A percentile compares a stretch with the other conserved stretches of the same genome.
Conservation (phyloP, 1,284 basidiomycete species). For the Boletus mariae region DNA sequence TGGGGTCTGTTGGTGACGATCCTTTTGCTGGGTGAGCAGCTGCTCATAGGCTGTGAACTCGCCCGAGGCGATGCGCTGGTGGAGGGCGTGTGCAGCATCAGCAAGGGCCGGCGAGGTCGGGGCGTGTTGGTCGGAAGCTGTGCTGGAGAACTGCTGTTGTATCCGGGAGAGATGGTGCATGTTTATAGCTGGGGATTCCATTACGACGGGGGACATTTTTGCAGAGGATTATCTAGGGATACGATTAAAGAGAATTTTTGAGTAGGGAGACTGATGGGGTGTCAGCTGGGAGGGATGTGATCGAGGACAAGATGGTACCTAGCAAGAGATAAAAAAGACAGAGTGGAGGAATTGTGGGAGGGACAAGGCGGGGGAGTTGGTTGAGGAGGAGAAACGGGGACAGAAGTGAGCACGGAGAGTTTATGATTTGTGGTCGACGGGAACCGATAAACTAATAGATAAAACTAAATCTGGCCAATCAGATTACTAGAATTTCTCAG, state of each 20-base stretch:
- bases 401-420: slow-evolving; percentile 22
- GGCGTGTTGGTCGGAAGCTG: slow-evolving; percentile 27
- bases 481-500: slow-evolving; percentile 33
- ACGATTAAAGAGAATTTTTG: slow-evolving; percentile 28
- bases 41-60: slow-evolving; percentile 33
- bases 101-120: slow-evolving; percentile 31
- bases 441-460: slow-evolving; percentile 38
- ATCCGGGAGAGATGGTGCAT: slow-evolving; percentile 45
- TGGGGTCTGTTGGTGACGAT: slow-evolving; percentile 21
- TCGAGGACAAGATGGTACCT: neutral
- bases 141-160: slow-evolving; percentile 36
- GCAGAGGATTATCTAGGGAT: slow-evolving; percentile 31
- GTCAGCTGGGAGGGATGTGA: slow-evolving; percentile 1
- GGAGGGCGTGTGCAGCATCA: slow-evolving; percentile 26
- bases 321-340: slow-evolving; percentile 4
- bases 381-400: slow-evolving; percentile 24
- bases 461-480: slow-evolving; percentile 37
- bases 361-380: slow-evolving; percentile 2
- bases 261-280: slow-evolving; percentile 17
- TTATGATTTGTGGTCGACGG: slow-evolving; percentile 36
- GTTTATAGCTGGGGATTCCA: slow-evolving; percentile 46
- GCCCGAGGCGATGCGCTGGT: slow-evolving; percentile 27
- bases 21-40: slow-evolving; percentile 29
- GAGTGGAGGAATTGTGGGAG: neutral
- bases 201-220: slow-evolving; percentile 41